A percentile compares a stretch with the other conserved stretches of the same genome.
phyloP scores from a whole-genome alignment of 352 stramenopile genomes.

The Peronospora belbahrii region DNA sequence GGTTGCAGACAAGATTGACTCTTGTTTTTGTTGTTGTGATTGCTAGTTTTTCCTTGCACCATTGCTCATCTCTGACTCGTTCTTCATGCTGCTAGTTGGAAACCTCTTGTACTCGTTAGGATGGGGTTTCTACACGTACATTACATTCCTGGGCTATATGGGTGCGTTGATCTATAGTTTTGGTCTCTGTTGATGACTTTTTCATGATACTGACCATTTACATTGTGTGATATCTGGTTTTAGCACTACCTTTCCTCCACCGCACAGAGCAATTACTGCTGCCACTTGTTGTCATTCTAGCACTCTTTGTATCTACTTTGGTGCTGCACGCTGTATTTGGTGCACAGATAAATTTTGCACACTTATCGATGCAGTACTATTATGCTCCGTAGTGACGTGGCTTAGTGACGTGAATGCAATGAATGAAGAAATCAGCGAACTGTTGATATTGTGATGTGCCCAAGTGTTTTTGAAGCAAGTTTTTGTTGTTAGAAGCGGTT shows the following conservation, averaged over 20 bases:
- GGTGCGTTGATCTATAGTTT: conserved; percentile 31
- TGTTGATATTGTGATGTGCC: conserved; percentile 17
- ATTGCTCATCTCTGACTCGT: conserved; percentile 85
- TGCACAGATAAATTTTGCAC: conserved; percentile 55
- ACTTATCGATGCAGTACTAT: conserved; percentile 79
- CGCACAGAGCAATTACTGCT: conserved; percentile 87
- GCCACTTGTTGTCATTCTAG: conserved; percentile 67
- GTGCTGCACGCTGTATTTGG: conserved; percentile 68
- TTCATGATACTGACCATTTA: conserved; percentile 1
- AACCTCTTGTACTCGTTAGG: conserved; percentile 92
- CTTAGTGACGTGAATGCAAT: neutral
- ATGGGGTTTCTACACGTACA: conserved; percentile 96
- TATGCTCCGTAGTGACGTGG: conserved; percentile 40
- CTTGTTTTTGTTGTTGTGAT: conserved; percentile 14
- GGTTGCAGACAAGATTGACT: neutral
- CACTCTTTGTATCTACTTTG: conserved; percentile 77
- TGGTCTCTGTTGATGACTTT: neutral
- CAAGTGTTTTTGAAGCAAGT: neutral
- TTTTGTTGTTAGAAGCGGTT: neutral
- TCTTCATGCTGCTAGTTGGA: conserved; percentile 84
- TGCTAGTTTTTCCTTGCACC: conserved; percentile 92
- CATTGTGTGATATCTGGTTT: neutral
- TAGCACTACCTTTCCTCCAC: conserved; percentile 86
- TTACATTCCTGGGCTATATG: conserved; percentile 97
- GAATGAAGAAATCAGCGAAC: conserved; percentile 3